Conservation (phyloP, 1,284 basidiomycete species). For the Phenoliferia sp. region DNA sequence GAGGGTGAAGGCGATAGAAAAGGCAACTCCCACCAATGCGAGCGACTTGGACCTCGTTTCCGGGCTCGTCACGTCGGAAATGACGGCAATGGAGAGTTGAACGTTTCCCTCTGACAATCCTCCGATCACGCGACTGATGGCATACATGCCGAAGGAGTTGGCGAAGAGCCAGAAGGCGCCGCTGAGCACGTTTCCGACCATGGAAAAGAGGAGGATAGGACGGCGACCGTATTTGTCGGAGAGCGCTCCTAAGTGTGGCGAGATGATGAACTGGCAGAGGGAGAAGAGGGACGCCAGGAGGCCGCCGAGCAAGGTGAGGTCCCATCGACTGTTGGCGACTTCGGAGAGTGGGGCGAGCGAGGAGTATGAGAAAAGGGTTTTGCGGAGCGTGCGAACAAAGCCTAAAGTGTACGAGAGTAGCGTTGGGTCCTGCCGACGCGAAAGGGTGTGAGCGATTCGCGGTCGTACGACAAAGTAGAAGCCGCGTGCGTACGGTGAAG, state of each 20-base stretch:
- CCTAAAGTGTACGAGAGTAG: slow-evolving; percentile 20
- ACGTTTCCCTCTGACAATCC: slow-evolving; percentile 65
- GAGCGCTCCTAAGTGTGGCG: slow-evolving; percentile 66
- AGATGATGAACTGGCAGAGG: slow-evolving; percentile 75
- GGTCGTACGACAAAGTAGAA: background rate
- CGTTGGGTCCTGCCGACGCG: slow-evolving; percentile 5
- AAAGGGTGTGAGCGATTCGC: background rate
- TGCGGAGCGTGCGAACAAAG: slow-evolving; percentile 13
- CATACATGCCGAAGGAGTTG: slow-evolving; percentile 70
- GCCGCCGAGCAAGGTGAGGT: slow-evolving; percentile 35
- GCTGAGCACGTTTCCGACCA: slow-evolving; percentile 86
- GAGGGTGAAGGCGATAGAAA: slow-evolving; percentile 78
- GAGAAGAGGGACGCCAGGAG: slow-evolving; percentile 37
- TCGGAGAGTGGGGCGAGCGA: background rate
- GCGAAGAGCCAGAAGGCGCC: slow-evolving; percentile 82
- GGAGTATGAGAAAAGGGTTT: slow-evolving; percentile 19
- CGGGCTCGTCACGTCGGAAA: slow-evolving; percentile 77
- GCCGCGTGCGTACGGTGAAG: background rate
- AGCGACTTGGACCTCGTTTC: slow-evolving; percentile 59
- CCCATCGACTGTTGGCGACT: slow-evolving; percentile 10
- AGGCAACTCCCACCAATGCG: slow-evolving; percentile 88
- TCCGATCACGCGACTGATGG: slow-evolving; percentile 81
- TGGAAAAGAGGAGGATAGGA: slow-evolving; percentile 68
- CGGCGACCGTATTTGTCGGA: slow-evolving; percentile 78
- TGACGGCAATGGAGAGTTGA: slow-evolving; percentile 60